Base-by-base conservation (phyloP, 192 early-diverging fungal species). In the Piromyces finnis region DNA sequence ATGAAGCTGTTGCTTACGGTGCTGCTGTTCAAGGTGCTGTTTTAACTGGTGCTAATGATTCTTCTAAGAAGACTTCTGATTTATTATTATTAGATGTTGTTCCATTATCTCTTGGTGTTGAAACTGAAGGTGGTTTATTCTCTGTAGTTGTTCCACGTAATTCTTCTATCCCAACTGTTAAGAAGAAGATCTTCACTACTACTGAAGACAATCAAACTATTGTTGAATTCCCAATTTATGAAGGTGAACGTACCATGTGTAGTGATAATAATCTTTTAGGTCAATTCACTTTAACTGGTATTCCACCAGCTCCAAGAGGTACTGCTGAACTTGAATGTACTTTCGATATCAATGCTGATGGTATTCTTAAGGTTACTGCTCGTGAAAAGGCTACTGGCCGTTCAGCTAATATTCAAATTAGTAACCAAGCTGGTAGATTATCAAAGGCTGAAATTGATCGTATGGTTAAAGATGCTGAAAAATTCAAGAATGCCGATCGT, bases 1-100 rank as follows among this genome's bases (percentile, higher is more conserved):
- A 96, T 88, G 96, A 97, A 87, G 94, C 94, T 78, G 94, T 97
- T 77, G 95, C 94, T 80, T 94, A 94, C 84, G 95, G 95, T 86
- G 94, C 95, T 79, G 95, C 94, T 77, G 93, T 96, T 39, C 94
- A 95, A 90, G 95, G 88, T 29, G 94, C 90, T 29, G 88, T 95
- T 81, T 87, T 95, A 59, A 90, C 91, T 77, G 51, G 51, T 68
- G 51, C 51, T 68, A 68, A 68, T n/a, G 51, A 68, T 68, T 68
- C 51, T 88, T 88, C 83, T 85, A 87, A 86, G 82, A 87, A 88
- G 82, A 88, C 89, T 80, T 88, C 91, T 81, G 91, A 93, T 82
- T 86, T 95, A 79, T 87, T 95, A 78, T 88, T 95, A 77, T 89
- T 95, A 82, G 94, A 95, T 85, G 94, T 95, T 39, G 91, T 92